These are phyloP conservation scores for Kodamaea kakaduensis DNA, from an alignment of 805 yeast genomes.

Conservation along the genomic window DNA sequence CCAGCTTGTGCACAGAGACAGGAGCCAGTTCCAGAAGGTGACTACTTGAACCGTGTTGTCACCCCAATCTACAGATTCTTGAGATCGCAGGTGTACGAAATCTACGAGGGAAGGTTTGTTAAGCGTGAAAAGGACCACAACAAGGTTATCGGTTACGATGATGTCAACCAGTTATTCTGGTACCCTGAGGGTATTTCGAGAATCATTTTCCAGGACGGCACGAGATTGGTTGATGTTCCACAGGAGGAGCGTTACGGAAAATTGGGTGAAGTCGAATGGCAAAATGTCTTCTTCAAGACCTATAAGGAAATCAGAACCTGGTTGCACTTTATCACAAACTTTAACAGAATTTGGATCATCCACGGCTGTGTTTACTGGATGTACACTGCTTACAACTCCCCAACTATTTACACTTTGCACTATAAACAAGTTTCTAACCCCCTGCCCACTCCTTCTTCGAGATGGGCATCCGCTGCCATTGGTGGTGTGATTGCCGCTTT, in stretches of 20 bases:
- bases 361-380: constrained; percentile 91
- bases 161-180: constrained; percentile 98
- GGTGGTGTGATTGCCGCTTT: constrained; percentile 86
- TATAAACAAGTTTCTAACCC: constrained; percentile 80
- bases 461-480: constrained; percentile 90
- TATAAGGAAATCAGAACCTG: constrained; percentile 95
- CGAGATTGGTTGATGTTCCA: constrained; percentile 86
- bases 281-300: constrained; percentile 88
- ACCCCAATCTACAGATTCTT: constrained; percentile 84
- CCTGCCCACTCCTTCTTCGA: constrained; percentile 82
- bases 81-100: constrained; percentile 78
- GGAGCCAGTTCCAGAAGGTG: constrained; percentile 85
- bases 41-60: constrained; percentile 84
- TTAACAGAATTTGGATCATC: constrained; percentile 97
- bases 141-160: constrained; percentile 88
- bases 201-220: constrained; percentile 86
- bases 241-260: constrained; percentile 83
- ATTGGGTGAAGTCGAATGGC: constrained; percentile 92
- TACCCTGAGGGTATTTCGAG: constrained; percentile 98
- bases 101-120: constrained; percentile 74
- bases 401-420: constrained; percentile 82
- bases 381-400: constrained; percentile 90
- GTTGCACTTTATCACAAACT: constrained; percentile 92
- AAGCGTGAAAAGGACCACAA: constrained; percentile 85
- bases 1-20: constrained; percentile 87